Evolutionary conservation across 78 protist genomes (phyloP), one percentile per base, ranked within the genome.

Genomic region (Dictyostelium purpureum): DNA sequence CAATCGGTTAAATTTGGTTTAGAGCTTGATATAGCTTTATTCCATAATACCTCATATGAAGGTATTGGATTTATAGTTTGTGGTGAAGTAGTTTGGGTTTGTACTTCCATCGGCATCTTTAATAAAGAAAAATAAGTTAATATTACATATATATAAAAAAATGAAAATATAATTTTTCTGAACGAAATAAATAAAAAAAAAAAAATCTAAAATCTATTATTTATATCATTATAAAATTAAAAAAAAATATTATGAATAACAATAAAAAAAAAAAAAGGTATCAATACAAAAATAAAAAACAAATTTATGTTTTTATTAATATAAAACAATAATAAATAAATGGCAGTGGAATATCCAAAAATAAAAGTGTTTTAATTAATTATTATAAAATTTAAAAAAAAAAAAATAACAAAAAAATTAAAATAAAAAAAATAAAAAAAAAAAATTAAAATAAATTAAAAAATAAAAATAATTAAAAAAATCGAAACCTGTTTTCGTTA

Each of bases 91-190:
- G 89, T 52, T 28, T 26, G 45, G 52, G 51, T 70, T 45, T 37
- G 35, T 37, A 79, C 77, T 35, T 79, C 88, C 88, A 79, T 79
- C 33, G 87, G 73, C 59, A 79, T 79, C 35, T 66, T 67, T 52
- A 19, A 57, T 69, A 3, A 45, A 33, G 2, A 26, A 31, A 21
- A 24, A 1, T 56, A 9, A 56, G 28, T 18, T 56, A 24, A 65
- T 65, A 26, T 18, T 42, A 69, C 6, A 69, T 40, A 69, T 21
- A 40, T 40, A 69, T 24, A 3, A 42, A 31, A 37, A 69, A 18
- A 69, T 69, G 16, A 69, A 24, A 69, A 69, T 28, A 28, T 40
- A 38, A 18, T 65, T n/a, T 9, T 24, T 28, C 6, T 65, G 37
- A 57, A 57, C 6, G 11, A 49, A 49, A 49, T 14, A 49, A 11